These are phyloP conservation scores for Medicago ruthenica DNA, from an alignment of 306 rosid genomes.

Conservation along the genomic window DNA sequence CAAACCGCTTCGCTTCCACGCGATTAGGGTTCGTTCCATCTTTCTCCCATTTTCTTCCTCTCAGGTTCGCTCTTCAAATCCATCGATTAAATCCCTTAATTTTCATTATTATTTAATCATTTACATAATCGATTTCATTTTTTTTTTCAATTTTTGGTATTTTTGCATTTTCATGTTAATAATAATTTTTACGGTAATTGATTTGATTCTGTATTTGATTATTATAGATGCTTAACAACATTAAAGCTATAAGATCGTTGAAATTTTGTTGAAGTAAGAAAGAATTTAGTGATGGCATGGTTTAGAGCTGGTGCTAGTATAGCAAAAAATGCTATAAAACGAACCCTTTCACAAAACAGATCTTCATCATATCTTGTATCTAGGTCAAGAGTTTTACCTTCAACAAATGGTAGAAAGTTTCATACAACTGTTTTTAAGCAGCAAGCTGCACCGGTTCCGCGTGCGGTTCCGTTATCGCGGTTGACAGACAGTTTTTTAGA, in stretches of 20 bases:
- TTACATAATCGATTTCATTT: no score
- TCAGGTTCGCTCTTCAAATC: no score
- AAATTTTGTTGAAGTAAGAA: neutral
- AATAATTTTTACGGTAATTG: neutral
- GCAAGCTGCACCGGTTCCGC: constrained; percentile 78
- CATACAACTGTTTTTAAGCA: constrained; percentile 70
- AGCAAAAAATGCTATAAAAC: constrained; percentile 75
- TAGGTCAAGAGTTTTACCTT: constrained; percentile 62
- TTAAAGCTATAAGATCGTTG: neutral
- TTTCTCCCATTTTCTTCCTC: no score
- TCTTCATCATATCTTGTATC: constrained; percentile 53
- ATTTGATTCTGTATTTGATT: constrained; percentile 28
- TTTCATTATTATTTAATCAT: no score
- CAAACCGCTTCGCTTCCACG: constrained; percentile 38
- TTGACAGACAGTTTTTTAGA: constrained; percentile 90
- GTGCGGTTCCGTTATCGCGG: constrained; percentile 89
- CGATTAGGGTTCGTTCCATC: constrained; percentile 34
- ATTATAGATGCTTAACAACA: constrained; percentile 17
- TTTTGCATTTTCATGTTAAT: neutral
- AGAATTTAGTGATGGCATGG: constrained; percentile 67
- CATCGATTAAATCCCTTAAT: no score
- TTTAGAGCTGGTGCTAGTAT: constrained; percentile 78
- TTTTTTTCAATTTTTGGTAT: neutral
- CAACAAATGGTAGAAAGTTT: constrained; percentile 58
- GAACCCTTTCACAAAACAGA: constrained; percentile 62